A percentile compares a stretch with the other conserved stretches of the same genome.
These are phyloP conservation scores for Neurospora intermedia DNA, from an alignment of 495 filamentous ascomycete species.

Conservation along the genomic window DNA sequence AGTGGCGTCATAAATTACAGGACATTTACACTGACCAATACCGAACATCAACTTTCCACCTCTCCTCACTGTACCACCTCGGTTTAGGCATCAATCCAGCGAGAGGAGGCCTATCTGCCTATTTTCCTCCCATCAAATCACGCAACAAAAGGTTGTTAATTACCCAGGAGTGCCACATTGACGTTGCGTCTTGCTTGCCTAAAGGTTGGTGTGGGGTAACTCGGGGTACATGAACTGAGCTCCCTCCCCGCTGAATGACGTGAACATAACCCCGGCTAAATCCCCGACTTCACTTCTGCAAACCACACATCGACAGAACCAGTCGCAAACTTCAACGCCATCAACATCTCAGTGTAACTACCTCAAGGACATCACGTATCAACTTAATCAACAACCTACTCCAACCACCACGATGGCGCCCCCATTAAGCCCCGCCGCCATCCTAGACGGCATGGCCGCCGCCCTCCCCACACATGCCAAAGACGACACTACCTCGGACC, in stretches of 20 bases:
- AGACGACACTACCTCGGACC: conserved; percentile 41
- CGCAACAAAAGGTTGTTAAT: too few species aligned
- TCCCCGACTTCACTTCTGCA: background rate
- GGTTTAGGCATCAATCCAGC: too few species aligned
- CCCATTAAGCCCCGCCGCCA: conserved; percentile 29
- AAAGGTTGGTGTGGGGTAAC: background rate
- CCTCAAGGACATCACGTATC: background rate
- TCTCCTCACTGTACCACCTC: background rate
- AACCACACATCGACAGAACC: background rate
- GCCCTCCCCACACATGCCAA: conserved; percentile 43
- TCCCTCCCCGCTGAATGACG: background rate
- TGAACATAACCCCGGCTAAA: background rate
- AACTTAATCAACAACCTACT: background rate
- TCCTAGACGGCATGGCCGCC: conserved; percentile 46
- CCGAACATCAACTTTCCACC: background rate
- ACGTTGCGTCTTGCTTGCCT: background rate
- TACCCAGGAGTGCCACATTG: background rate
- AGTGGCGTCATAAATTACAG: background rate
- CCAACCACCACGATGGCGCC: conserved; percentile 5
- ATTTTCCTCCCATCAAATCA: too few species aligned
- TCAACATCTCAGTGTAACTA: background rate
- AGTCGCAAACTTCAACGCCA: background rate
- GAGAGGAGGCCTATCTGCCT: too few species aligned
- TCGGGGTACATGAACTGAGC: background rate
- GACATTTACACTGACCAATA: background rate